Conservation (phyloP, 495 filamentous ascomycete species). For the Penicillium subrubescens region DNA sequence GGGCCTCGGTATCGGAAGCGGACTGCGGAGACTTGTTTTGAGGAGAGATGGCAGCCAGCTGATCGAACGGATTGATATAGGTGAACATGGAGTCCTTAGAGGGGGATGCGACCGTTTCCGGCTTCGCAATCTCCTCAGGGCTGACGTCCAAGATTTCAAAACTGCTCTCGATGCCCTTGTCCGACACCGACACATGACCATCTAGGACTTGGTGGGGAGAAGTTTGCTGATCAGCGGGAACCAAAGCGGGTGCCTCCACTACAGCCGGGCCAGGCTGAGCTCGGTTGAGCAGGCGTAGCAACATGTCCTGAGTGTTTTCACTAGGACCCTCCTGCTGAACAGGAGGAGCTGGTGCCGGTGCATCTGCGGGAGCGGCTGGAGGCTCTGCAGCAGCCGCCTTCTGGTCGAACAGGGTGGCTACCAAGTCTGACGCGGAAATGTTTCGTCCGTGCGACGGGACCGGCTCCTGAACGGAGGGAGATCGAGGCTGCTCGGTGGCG, state of each 20-base stretch:
- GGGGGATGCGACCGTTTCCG: slow-evolving; percentile 33
- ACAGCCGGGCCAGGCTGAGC: slow-evolving; percentile 46
- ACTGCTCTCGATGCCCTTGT: slow-evolving; percentile 19
- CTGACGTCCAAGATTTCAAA: slow-evolving; percentile 20
- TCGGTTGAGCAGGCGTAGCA: slow-evolving; percentile 66
- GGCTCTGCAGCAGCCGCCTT: slow-evolving; percentile 34
- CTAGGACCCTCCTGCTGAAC: slow-evolving; percentile 35
- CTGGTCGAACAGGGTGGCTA: slow-evolving; percentile 59
- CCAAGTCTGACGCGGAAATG: slow-evolving; percentile 64
- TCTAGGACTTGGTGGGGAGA: neutral
- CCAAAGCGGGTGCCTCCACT: slow-evolving; percentile 20
- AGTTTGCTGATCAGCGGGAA: slow-evolving; percentile 9
- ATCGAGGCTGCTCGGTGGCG: slow-evolving; percentile 37
- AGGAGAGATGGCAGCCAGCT: slow-evolving; percentile 69
- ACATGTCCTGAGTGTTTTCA: slow-evolving; percentile 64
- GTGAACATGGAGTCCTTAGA: slow-evolving; percentile 63
- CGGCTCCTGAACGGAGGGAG: slow-evolving; percentile 40
- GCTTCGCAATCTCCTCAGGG: slow-evolving; percentile 31
- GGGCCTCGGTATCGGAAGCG: slow-evolving; percentile 42
- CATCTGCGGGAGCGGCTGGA: slow-evolving; percentile 10
- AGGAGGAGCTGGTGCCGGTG: slow-evolving; percentile 17
- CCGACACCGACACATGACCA: neutral
- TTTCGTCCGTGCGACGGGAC: slow-evolving; percentile 51
- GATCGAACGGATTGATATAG: slow-evolving; percentile 80
- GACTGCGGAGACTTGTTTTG: slow-evolving; percentile 53